Percentiles rank a stretch among this genome's conserved stretches.
phyloP scores from a whole-genome alignment of 2,329 filamentous ascomycete genomes.

The Niveomyces coronatus region DNA sequence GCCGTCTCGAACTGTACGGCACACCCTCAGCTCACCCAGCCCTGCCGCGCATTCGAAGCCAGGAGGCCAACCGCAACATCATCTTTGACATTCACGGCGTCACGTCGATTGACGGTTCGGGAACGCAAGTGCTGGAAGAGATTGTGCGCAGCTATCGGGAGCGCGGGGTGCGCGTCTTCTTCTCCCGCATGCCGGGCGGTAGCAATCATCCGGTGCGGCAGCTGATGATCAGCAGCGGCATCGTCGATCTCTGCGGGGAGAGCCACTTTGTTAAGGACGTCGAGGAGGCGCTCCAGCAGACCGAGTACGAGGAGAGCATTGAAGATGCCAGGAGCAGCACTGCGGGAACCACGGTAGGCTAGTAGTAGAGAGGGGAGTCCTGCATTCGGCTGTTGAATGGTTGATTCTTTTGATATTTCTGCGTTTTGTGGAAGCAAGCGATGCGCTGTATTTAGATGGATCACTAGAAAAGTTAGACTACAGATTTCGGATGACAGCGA shows the following conservation, averaged over 20 bases:
- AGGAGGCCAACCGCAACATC: conserved; percentile 81
- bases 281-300: conserved; percentile 71
- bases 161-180: conserved; percentile 67
- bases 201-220: conserved; percentile 51
- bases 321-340: conserved; percentile 10
- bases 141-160: conserved; percentile 77
- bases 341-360: not conserved
- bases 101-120: conserved; percentile 84
- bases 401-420: not conserved
- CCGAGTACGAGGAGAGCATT: conserved; percentile 56
- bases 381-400: not conserved
- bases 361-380: not conserved
- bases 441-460: not conserved
- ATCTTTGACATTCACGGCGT: conserved; percentile 99
- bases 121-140: conserved; percentile 81
- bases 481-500: no score
- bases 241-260: conserved; percentile 69
- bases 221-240: conserved; percentile 69
- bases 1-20: conserved; percentile 83
- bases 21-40: conserved; percentile 77
- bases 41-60: conserved; percentile 63
- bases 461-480: not conserved
- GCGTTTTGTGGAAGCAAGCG: not conserved
- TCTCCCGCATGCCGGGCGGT: conserved; percentile 45
- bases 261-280: conserved; percentile 73